phyloP scores from a whole-genome alignment of 495 filamentous ascomycete species.

The Penicillium crystallinum region DNA sequence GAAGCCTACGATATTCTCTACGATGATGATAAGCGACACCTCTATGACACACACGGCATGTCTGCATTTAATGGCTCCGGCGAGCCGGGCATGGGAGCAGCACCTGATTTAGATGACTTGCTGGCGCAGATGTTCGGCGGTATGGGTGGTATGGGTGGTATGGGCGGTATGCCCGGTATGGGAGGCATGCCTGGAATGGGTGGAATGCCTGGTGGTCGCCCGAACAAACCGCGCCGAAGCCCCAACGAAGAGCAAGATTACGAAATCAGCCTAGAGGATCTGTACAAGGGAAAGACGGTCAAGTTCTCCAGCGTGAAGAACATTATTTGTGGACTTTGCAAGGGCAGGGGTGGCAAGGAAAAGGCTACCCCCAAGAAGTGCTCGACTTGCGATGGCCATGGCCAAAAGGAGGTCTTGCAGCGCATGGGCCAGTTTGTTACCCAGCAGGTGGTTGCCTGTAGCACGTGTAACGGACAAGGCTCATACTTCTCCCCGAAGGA shows the following conservation, averaged over 20 bases:
- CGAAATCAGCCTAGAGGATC: slow-evolving; percentile 81
- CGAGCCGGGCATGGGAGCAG: slow-evolving; percentile 60
- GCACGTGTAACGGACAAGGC: slow-evolving; percentile 74
- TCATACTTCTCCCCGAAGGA: slow-evolving; percentile 89
- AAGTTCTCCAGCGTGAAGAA: slow-evolving; percentile 93
- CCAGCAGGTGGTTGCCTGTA: slow-evolving; percentile 66
- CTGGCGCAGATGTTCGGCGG: slow-evolving; percentile 86
- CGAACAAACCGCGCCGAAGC: slow-evolving; percentile 61
- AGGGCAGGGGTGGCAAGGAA: slow-evolving; percentile 86
- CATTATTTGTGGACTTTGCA: slow-evolving; percentile 78
- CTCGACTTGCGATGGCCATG: slow-evolving; percentile 72
- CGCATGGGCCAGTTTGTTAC: slow-evolving; percentile 79
- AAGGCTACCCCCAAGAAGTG: slow-evolving; percentile 84
- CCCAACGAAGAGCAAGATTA: slow-evolving; percentile 85
- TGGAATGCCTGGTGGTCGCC: slow-evolving; percentile 58
- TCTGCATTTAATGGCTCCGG: slow-evolving; percentile 75
- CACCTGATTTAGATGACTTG: slow-evolving; percentile 83
- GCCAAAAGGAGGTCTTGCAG: slow-evolving; percentile 64
- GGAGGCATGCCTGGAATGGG: slow-evolving; percentile 32
- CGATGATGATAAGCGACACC: slow-evolving; percentile 86
- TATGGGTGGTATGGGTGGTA: slow-evolving; percentile 50
- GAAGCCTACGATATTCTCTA: slow-evolving; percentile 96
- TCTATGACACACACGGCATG: slow-evolving; percentile 95
- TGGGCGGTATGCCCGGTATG: slow-evolving; percentile 49
- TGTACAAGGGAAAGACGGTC: slow-evolving; percentile 98